Percentiles rank a stretch among this genome's conserved stretches.
Conservation (phyloP, 768 basidiomycete species). For the Pleurotus sapidus region DNA sequence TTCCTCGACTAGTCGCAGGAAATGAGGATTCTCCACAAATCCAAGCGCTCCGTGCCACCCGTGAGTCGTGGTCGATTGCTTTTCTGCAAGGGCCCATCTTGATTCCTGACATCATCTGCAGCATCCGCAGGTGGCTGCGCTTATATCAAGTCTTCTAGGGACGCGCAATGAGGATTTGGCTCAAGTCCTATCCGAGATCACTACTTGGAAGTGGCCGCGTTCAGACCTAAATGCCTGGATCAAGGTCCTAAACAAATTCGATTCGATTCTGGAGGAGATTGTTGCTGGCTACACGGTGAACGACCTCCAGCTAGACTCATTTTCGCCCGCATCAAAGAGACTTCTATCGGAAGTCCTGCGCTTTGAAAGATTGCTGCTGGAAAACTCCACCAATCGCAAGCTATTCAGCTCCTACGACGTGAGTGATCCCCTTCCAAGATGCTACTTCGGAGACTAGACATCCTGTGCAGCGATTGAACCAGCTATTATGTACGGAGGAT, state of each 20-base stretch:
- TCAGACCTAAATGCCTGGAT: slow-evolving; percentile 98
- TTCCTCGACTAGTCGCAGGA: slow-evolving; percentile 49
- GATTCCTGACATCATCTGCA: slow-evolving; percentile 26
- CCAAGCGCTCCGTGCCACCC: slow-evolving; percentile 77
- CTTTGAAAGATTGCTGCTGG: slow-evolving; percentile 87
- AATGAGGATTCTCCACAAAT: slow-evolving; percentile 89
- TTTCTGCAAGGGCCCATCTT: slow-evolving; percentile 16
- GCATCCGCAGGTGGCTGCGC: slow-evolving; percentile 79
- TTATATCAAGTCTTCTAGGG: slow-evolving; percentile 67
- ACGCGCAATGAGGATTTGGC: slow-evolving; percentile 73
- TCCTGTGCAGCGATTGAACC: slow-evolving; percentile 73
- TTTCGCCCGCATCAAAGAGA: slow-evolving; percentile 72
- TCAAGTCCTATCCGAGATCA: slow-evolving; percentile 62
- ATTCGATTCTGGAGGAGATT: slow-evolving; percentile 78
- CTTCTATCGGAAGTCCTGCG: slow-evolving; percentile 78
- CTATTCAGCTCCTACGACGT: slow-evolving; percentile 97
- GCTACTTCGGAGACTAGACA: slow-evolving; percentile 8
- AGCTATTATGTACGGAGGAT: slow-evolving; percentile 84
- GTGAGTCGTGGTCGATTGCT: slow-evolving; percentile 39
- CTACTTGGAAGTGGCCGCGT: slow-evolving; percentile 91
- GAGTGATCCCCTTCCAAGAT: slow-evolving; percentile 31
- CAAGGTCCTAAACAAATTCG: slow-evolving; percentile 94
- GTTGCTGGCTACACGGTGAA: slow-evolving; percentile 86
- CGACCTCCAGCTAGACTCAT: slow-evolving; percentile 76
- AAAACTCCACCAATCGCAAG: slow-evolving; percentile 98